Conservation (phyloP, 371 early-diverging fungal genomes). For the Mucor sp. region DNA sequence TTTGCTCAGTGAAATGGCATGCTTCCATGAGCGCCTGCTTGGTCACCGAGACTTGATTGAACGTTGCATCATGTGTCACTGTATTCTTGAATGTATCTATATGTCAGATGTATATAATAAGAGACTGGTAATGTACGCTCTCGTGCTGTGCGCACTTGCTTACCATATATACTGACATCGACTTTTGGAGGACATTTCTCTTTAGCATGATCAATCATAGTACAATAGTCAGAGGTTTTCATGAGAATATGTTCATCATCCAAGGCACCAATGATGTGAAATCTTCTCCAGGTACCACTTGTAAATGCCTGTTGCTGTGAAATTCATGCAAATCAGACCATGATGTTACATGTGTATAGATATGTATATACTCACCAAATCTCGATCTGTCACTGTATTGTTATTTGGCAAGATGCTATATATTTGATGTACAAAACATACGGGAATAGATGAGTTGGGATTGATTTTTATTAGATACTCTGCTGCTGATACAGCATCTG, state of each 20-base stretch:
- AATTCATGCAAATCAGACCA: not conserved
- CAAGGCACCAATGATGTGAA: slow-evolving; percentile 32
- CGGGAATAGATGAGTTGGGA: slow-evolving; percentile 6
- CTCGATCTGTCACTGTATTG: slow-evolving; percentile 38
- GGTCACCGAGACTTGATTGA: slow-evolving; percentile 10
- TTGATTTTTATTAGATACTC: slow-evolving; percentile 28
- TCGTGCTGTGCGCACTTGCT: not conserved
- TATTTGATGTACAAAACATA: slow-evolving; percentile 45
- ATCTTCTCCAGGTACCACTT: slow-evolving; percentile 33
- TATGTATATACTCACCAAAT: slow-evolving; percentile 26
- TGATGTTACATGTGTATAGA: not conserved
- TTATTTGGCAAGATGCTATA: slow-evolving; percentile 38
- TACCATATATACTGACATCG: slow-evolving; percentile 7
- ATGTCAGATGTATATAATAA: not conserved
- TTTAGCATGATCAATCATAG: slow-evolving; percentile 33
- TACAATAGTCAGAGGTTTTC: slow-evolving; percentile 26
- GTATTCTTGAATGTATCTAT: slow-evolving; percentile 18
- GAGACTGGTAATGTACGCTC: not conserved
- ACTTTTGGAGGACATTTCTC: slow-evolving; percentile 13
- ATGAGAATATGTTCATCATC: slow-evolving; percentile 41
- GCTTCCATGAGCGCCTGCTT: not conserved
- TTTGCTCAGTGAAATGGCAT: slow-evolving; percentile 5
- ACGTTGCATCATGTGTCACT: not conserved
- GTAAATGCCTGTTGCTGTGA: slow-evolving; percentile 29
- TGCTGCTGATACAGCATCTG: slow-evolving; percentile 39